These are phyloP conservation scores for Pichia kudriavzevii DNA, from an alignment of 1,139 yeast genomes.

Conservation along the genomic window DNA sequence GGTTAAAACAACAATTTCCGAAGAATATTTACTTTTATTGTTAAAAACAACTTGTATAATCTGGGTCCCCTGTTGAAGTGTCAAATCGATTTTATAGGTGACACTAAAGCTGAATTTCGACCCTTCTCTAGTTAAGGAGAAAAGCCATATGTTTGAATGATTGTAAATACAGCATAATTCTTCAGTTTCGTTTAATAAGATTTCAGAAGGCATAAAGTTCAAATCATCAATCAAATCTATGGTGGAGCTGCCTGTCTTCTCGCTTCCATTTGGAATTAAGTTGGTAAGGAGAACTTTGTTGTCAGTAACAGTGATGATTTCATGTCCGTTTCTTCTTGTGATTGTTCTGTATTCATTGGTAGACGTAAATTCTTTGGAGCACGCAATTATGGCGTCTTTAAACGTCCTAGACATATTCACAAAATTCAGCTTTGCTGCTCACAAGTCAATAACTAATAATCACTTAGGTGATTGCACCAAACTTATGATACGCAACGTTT, in stretches of 20 bases:
- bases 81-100: conserved; percentile 9
- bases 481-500: too few relatives aligned
- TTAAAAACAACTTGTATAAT: conserved; percentile 25
- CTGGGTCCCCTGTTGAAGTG: conserved; percentile 14
- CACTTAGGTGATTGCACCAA: too few relatives aligned
- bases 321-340: conserved; percentile 22
- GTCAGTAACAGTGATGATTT: conserved; percentile 20
- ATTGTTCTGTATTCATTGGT: conserved; percentile 16
- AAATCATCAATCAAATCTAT: conserved; percentile 3
- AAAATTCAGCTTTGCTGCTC: too few relatives aligned
- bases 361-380: conserved; percentile 6
- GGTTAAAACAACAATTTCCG: conserved; percentile 26
- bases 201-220: conserved; percentile 20
- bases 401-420: conserved; percentile 1
- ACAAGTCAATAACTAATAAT: too few relatives aligned
- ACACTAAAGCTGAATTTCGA: conserved; percentile 14
- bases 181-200: conserved; percentile 20
- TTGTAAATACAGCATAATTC: conserved; percentile 22
- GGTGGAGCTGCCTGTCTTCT: neutral
- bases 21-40: conserved; percentile 20
- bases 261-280: conserved; percentile 5
- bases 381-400: conserved; percentile 1
- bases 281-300: conserved; percentile 18
- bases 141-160: conserved; percentile 12
- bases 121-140: conserved; percentile 21